Evolutionary conservation across 495 filamentous ascomycete genomes (phyloP), one percentile per base, ranked within the genome.

Genomic region (Thozetella sp.): DNA sequence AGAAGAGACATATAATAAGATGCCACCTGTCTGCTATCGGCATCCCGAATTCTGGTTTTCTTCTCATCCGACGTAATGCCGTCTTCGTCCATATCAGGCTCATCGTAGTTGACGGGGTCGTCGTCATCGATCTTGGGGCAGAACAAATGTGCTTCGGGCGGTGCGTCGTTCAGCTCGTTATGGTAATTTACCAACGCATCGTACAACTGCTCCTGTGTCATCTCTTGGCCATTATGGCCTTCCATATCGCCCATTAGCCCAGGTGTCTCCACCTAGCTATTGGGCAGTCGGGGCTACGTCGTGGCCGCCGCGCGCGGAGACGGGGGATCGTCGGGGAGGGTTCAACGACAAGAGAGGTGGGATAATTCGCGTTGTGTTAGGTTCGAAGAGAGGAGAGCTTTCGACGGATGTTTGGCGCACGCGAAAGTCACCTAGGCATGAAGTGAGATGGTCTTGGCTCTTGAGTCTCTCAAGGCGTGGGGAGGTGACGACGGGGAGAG

Each of bases 1-100:
- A 95, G 83, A 23, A 86, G 81, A 62, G 91, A 81, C 40, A 84
- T 86, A 46, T 83, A 79, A 37, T 91, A 81, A 22, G 85, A 81
- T 30, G 84, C 79, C 54, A 84, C 72, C 59, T 83, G 81, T 55
- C 90, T 69, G 0, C 68, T 68, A 4, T 77, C 63, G 24, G 76
- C 83, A 20, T 86, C 80, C 51, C 82, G 68, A 10, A 79, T 64
- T 59, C 77, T 58, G 76, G 73, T 45, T 52, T 69, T 56, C 61
- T 79, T 80, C 55, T 79, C 69, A 11, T 70, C 68, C 37, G 40
- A 52, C 6, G 67, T 68, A 17, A 71, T 63, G 13, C 58, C 66
- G 24, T 66, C 66, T 19, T 56, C 61, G 23, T 79, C 67, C 4
- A 77, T 70, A 25, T 78, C 67, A 19, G 75, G 68, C 27, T 83